phyloP scores from a whole-genome alignment of 345 rosid species.

The Boechera divaricarpa region DNA sequence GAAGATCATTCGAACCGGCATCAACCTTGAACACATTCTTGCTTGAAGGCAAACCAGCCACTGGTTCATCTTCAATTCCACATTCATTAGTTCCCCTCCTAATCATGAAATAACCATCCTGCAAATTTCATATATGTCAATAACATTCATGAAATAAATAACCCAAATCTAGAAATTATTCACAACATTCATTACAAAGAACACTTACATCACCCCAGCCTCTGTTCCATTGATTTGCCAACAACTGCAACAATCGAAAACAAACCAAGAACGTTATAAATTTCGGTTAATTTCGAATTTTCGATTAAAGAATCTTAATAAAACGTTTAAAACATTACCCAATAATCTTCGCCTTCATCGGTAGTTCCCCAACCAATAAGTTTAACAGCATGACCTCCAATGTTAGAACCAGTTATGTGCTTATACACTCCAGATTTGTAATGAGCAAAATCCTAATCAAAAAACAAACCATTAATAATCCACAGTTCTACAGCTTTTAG shows the following conservation, averaged over 20 bases:
- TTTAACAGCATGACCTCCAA: constrained; percentile 98
- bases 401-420: constrained; percentile 67
- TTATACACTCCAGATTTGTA: constrained; percentile 94
- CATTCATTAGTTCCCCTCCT: constrained; percentile 90
- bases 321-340: constrained; percentile 55
- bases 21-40: constrained; percentile 68
- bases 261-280: background rate
- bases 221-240: constrained; percentile 94
- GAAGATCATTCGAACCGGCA: constrained; percentile 40
- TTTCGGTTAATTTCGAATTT: background rate
- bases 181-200: background rate
- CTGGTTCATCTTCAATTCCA: constrained; percentile 79
- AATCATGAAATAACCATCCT: constrained; percentile 95
- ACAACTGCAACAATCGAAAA: constrained; percentile 58
- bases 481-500: background rate
- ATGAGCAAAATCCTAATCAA: constrained; percentile 85
- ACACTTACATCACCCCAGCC: constrained; percentile 94
- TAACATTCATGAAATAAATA: background rate
- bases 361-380: constrained; percentile 97
- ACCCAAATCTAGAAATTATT: background rate
- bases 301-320: background rate
- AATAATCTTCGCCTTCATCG: constrained; percentile 83
- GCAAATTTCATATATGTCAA: constrained; percentile 39
- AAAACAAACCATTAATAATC: constrained; percentile 18
- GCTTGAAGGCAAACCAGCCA: constrained; percentile 80